A percentile compares a stretch with the other conserved stretches of the same genome.
phyloP scores from a whole-genome alignment of 73 alveolate species.

The Paramecium bursaria region DNA sequence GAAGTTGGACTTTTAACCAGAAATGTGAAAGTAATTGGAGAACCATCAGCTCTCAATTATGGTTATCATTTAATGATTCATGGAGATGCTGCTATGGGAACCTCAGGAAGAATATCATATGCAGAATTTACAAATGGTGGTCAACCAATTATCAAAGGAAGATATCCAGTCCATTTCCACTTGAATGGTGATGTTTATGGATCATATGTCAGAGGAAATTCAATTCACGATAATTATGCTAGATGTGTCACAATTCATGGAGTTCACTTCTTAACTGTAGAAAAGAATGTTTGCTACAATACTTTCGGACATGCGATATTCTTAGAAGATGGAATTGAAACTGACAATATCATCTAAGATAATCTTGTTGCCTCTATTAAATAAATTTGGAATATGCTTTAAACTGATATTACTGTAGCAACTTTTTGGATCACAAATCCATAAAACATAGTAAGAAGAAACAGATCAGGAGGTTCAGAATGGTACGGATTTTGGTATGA shows the following conservation, averaged over 20 bases:
- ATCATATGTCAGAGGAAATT: slow-evolving; percentile 80
- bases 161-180: slow-evolving; percentile 91
- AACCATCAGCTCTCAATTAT: slow-evolving; percentile 61
- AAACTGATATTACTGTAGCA: slow-evolving; percentile 88
- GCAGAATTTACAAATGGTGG: slow-evolving; percentile 84
- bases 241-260: slow-evolving; percentile 86
- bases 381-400: slow-evolving; percentile 73
- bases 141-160: slow-evolving; percentile 80
- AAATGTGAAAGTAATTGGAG: slow-evolving; percentile 81
- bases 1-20: slow-evolving; percentile 89
- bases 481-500: slow-evolving; percentile 89
- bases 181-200: slow-evolving; percentile 80
- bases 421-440: slow-evolving; percentile 90
- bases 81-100: slow-evolving; percentile 71
- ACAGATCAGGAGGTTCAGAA: slow-evolving; percentile 89
- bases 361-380: slow-evolving; percentile 69
- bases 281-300: slow-evolving; percentile 79
- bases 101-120: slow-evolving; percentile 76
- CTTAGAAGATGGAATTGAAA: slow-evolving; percentile 89
- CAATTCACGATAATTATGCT: slow-evolving; percentile 84
- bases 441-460: slow-evolving; percentile 73
- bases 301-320: slow-evolving; percentile 88
- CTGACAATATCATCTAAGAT: slow-evolving; percentile 75
- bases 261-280: slow-evolving; percentile 78
- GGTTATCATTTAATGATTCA: slow-evolving; percentile 87